phyloP scores from a whole-genome alignment of 73 alveolate genomes.

The Paramecium biaurelia region DNA sequence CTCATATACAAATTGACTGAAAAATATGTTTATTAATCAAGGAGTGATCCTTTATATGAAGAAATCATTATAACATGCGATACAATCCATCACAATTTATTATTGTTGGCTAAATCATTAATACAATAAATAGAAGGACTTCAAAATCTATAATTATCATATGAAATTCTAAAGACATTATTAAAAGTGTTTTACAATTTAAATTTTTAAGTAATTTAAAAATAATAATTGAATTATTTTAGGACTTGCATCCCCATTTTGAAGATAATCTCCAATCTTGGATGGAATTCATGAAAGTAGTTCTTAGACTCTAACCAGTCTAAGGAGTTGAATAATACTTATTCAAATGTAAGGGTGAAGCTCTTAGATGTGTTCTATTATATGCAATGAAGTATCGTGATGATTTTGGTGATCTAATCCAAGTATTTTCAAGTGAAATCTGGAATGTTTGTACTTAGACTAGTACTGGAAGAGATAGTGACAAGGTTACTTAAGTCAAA shows the following conservation, averaged over 20 bases:
- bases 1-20: constrained; percentile 51
- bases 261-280: constrained; percentile 57
- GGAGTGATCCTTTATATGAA: constrained; percentile 55
- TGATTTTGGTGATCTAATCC: constrained; percentile 45
- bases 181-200: constrained; percentile 14
- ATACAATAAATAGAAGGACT: background rate
- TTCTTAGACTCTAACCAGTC: background rate
- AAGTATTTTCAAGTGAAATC: constrained; percentile 57
- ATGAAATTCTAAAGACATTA: background rate
- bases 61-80: constrained; percentile 58
- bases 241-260: constrained; percentile 61
- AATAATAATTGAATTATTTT: background rate
- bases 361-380: constrained; percentile 45
- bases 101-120: constrained; percentile 5
- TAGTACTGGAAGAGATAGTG: constrained; percentile 5
- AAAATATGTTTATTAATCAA: constrained; percentile 45
- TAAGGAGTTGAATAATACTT: background rate
- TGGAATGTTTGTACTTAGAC: constrained; percentile 58
- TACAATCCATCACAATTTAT: background rate
- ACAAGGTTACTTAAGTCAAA: background rate
- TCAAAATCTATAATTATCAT: background rate
- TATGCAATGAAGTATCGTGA: constrained; percentile 62
- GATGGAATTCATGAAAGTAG: constrained; percentile 53
- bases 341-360: constrained; percentile 60
- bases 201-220: constrained; percentile 26